Evolutionary conservation across 345 rosid genomes (phyloP).

Genomic region (Populus euphratica): DNA sequence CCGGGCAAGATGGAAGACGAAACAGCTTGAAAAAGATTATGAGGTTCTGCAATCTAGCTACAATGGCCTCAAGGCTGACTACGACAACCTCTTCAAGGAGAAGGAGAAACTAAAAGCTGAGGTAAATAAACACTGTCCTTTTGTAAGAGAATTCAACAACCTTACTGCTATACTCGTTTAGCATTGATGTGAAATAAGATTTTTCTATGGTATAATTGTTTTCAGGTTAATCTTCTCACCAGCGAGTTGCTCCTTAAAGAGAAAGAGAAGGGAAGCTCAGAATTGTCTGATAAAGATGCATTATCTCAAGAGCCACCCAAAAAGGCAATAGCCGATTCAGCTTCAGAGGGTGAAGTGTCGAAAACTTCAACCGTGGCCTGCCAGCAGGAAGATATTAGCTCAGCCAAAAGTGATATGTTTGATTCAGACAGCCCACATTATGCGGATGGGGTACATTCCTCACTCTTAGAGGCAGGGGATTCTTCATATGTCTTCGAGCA

Average conservation of each 20-base stretch:
- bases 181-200: not conserved
- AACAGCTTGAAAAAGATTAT: constrained; percentile 28
- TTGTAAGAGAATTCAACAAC: not conserved
- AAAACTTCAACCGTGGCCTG: constrained; percentile 16
- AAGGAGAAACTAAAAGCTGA: constrained; percentile 24
- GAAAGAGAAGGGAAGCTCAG: constrained; percentile 12
- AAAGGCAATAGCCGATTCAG: constrained; percentile 10
- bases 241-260: constrained; percentile 16
- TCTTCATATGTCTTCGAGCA: constrained; percentile 29
- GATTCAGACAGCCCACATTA: constrained; percentile 41
- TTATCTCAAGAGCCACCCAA: constrained; percentile 6
- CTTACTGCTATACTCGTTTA: not conserved
- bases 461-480: constrained; percentile 28
- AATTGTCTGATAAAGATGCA: constrained; percentile 17
- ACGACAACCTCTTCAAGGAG: constrained; percentile 19
- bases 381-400: constrained; percentile 30
- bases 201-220: not conserved
- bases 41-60: constrained; percentile 18
- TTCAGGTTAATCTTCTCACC: constrained; percentile 22
- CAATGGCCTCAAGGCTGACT: constrained; percentile 20
- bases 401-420: constrained; percentile 27
- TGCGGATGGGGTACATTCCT: constrained; percentile 47
- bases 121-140: not conserved
- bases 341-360: constrained; percentile 19
- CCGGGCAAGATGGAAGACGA: constrained; percentile 32